Conservation (phyloP, 2,329 filamentous ascomycete species). For the Pseudogymnoascus sp. region DNA sequence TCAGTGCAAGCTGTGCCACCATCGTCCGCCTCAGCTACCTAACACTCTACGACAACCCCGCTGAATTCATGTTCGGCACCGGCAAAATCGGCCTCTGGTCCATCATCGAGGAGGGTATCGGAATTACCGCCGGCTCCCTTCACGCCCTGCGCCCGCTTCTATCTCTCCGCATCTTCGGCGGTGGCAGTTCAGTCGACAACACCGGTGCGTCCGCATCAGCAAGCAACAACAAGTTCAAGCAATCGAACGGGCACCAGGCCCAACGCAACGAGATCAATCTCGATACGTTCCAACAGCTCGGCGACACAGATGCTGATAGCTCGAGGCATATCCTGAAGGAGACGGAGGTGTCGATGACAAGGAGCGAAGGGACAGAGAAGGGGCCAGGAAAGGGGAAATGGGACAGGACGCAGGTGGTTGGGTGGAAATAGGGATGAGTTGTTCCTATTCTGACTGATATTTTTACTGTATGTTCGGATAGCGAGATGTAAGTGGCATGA, state of each 20-base stretch:
- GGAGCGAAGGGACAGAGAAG: constrained; percentile 17
- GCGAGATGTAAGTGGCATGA: neutral
- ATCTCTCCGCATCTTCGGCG: constrained; percentile 23
- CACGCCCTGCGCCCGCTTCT: constrained; percentile 41
- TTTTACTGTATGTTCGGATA: neutral
- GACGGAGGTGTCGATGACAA: constrained; percentile 26
- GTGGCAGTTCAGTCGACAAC: constrained; percentile 12
- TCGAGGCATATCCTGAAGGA: constrained; percentile 36
- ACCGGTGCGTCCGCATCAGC: constrained; percentile 13
- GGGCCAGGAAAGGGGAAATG: constrained; percentile 23
- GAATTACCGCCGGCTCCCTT: constrained; percentile 42
- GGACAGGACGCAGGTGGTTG: constrained; percentile 21
- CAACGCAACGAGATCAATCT: constrained; percentile 15
- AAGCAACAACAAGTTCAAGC: constrained; percentile 13
- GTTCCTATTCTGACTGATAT: neutral
- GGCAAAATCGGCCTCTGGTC: constrained; percentile 41
- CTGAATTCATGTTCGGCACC: constrained; percentile 36
- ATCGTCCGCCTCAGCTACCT: constrained; percentile 39
- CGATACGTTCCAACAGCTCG: constrained; percentile 21
- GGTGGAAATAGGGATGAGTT: constrained; percentile 19
- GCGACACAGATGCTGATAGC: constrained; percentile 27
- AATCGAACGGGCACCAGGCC: constrained; percentile 12
- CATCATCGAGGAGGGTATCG: constrained; percentile 42
- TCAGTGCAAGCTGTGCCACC: constrained; percentile 32
- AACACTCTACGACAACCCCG: constrained; percentile 33